These are phyloP conservation scores for Aspergillus brasiliensis DNA, from an alignment of 2,329 filamentous ascomycete genomes.

Conservation along the genomic window DNA sequence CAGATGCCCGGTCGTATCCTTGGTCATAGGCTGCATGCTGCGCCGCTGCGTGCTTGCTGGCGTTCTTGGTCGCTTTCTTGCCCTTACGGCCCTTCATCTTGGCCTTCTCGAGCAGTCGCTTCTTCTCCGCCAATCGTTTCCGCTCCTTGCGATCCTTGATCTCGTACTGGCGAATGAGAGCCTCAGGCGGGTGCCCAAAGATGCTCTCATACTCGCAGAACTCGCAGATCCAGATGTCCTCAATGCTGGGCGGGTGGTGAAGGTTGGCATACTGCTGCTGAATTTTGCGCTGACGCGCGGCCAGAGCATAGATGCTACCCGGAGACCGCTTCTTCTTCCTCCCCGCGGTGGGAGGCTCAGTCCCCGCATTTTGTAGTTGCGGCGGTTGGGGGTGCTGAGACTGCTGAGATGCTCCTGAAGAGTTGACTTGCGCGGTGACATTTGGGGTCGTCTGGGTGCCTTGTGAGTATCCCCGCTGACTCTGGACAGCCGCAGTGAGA, in stretches of 20 bases:
- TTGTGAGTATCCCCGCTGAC: slow-evolving; percentile 49
- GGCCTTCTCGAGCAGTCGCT: slow-evolving; percentile 82
- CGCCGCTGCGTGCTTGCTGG: slow-evolving; percentile 50
- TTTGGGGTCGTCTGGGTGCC: slow-evolving; percentile 60
- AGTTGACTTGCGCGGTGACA: slow-evolving; percentile 41
- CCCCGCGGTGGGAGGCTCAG: slow-evolving; percentile 51
- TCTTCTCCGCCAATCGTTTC: slow-evolving; percentile 82
- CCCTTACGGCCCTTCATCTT: slow-evolving; percentile 91
- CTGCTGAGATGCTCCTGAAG: slow-evolving; percentile 28
- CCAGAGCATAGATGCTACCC: slow-evolving; percentile 70
- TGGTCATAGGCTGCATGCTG: slow-evolving; percentile 42
- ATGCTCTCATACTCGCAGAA: slow-evolving; percentile 98
- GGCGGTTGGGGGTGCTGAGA: slow-evolving; percentile 1
- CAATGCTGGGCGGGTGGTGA: slow-evolving; percentile 68
- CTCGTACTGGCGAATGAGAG: slow-evolving; percentile 88
- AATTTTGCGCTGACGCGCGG: slow-evolving; percentile 75
- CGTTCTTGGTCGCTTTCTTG: slow-evolving; percentile 75
- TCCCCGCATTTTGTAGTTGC: slow-evolving; percentile 35
- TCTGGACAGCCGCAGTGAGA: slow-evolving; percentile 35
- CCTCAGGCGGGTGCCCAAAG: slow-evolving; percentile 82
- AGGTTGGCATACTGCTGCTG: slow-evolving; percentile 76
- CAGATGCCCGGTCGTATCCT: slow-evolving; percentile 43
- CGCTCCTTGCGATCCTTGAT: slow-evolving; percentile 87
- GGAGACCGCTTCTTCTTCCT: slow-evolving; percentile 68
- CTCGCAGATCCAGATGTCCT: slow-evolving; percentile 92